Evolutionary conservation across 106 monocot genomes (phyloP).

Genomic region (Dendrobium catenatum): DNA sequence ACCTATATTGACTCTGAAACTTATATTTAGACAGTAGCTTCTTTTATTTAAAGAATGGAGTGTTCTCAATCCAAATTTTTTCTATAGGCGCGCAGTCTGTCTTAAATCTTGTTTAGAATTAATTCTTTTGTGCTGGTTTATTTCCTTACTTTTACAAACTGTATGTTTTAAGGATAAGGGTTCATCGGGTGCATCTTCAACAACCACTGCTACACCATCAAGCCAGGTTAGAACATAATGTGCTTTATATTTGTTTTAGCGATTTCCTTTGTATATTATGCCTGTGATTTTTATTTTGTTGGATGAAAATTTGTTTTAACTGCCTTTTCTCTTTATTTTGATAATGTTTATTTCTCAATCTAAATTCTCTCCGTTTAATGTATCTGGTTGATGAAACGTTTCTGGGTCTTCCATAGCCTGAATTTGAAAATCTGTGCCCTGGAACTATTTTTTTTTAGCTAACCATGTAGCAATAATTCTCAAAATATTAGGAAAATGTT

Average conservation of each 20-base stretch:
- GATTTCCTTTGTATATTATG: neutral
- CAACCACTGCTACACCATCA: conserved; percentile 22
- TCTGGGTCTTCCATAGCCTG: neutral
- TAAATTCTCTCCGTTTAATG: neutral
- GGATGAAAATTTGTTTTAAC: neutral
- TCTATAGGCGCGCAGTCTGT: too few species aligned
- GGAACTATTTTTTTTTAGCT: neutral
- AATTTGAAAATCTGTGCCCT: neutral
- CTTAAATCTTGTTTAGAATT: too few species aligned
- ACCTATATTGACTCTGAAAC: too few species aligned
- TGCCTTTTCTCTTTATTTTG: neutral
- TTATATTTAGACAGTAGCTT: too few species aligned
- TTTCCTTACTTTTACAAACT: neutral
- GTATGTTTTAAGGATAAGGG: conserved; percentile 42
- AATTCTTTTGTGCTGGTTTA: neutral
- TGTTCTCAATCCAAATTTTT: too few species aligned
- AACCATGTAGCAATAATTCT: neutral
- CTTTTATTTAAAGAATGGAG: too few species aligned
- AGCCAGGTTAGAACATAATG: conserved; percentile 38
- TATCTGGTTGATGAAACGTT: neutral
- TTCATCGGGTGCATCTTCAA: conserved; percentile 42
- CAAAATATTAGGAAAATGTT: too few species aligned
- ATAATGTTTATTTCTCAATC: neutral
- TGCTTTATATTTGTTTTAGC: neutral
- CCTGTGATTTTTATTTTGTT: too few species aligned